Evolutionary conservation across 345 rosid species (phyloP), one percentile per base, ranked within the genome.

Genomic region (Dimocarpus longan): DNA sequence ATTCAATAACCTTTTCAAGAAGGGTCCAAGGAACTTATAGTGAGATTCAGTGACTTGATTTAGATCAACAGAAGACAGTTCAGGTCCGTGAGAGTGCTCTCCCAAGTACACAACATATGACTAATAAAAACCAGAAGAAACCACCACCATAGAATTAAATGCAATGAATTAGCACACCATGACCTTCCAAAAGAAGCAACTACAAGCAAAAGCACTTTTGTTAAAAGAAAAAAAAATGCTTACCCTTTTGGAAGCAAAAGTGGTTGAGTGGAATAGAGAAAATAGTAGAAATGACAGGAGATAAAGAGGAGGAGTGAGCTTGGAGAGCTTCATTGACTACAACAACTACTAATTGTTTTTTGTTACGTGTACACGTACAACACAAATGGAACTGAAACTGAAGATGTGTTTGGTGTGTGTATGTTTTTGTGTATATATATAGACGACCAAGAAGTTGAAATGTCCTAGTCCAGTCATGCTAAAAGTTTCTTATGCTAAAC

Each of bases 21-120:
- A 91, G 11, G 95, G 92, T 52, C 85, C 88, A 21, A 95, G 98
- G 80, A 95, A 87, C 69, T 88, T 78, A 52, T 82, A 77, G 71
- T 95, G 98, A 43, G 93, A 86, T 59, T 88, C 82, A 0, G 76
- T 89, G 24, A 87, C 95, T 6, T 48, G 84, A 40, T 83, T 81
- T 26, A 84, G 76, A 21, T 83, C 83, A 63, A 79, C 86, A 43
- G 83, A 44, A 9, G 91, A 80, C 6, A 82, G 69, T 24, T 82
- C 84, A 19, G 76, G 79, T 28, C 86, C 87, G 71, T 88, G 97
- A 12, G 83, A 84, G 79, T 95, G 95, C n/a, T 81, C 86, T 79
- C 98, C 98, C 76, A 93, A 73, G 91, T 95, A 95, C 28, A 95
- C 94, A 42, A 92, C 87, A 77, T 87, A 93, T 3, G 97, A 79